Percentiles rank a stretch among this genome's conserved stretches.
Evolutionary conservation across 441 rosid species (phyloP).

Genomic region (Melastoma candidum): DNA sequence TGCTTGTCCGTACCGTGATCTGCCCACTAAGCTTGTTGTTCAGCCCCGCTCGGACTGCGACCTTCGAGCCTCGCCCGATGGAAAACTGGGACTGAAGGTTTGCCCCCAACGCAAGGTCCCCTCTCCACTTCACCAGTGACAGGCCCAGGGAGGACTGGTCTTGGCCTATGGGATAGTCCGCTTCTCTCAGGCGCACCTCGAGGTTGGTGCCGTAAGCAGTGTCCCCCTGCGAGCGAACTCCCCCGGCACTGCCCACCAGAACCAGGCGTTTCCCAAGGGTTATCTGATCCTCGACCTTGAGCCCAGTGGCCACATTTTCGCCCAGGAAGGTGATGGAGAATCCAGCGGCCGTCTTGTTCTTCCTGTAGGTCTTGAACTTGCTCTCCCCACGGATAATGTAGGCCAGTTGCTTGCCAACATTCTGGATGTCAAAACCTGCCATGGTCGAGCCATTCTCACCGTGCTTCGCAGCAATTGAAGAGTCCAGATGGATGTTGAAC

Average conservation of each 20-base stretch:
- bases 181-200: constrained; percentile 58
- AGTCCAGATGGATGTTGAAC: constrained; percentile 59
- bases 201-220: constrained; percentile 72
- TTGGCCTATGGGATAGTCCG: constrained; percentile 76
- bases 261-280: constrained; percentile 53
- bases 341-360: constrained; percentile 66
- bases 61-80: constrained; percentile 60
- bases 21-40: constrained; percentile 86
- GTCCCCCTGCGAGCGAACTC: constrained; percentile 55
- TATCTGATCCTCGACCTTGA: constrained; percentile 80
- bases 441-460: constrained; percentile 67
- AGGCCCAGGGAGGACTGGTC: constrained; percentile 72
- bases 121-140: constrained; percentile 90
- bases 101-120: constrained; percentile 81
- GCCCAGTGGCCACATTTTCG: constrained; percentile 64
- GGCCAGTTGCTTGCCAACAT: constrained; percentile 73
- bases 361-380: constrained; percentile 57
- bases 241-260: constrained; percentile 67
- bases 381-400: constrained; percentile 70
- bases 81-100: constrained; percentile 79
- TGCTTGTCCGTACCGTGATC: background rate
- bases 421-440: constrained; percentile 86
- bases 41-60: constrained; percentile 74
- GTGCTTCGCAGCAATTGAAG: constrained; percentile 61
- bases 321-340: constrained; percentile 64